Base-by-base conservation (phyloP, 1,139 yeast genomes). In the Blastobotrys ciferrii region DNA sequence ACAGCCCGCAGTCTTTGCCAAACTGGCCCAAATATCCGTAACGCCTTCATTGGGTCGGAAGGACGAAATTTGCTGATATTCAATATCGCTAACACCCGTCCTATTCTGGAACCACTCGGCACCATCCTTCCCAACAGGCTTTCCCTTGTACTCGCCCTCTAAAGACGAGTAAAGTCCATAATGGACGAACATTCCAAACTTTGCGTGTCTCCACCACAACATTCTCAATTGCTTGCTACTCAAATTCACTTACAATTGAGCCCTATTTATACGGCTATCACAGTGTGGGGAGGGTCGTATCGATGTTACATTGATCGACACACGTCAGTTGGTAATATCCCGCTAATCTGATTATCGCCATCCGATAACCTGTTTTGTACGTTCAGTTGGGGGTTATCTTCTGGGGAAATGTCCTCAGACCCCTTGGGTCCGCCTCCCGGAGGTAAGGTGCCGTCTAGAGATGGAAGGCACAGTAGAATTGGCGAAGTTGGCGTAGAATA, bases 181-280 rank as follows among this genome's bases (percentile, higher is more conserved):
- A 39, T 53, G 56, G 28, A 53, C 47, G 23, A 53, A 53, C 56
- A 53, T 50, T 7, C 56, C 56, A 32, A 53, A 50, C 18, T 50
- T 45, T 19, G 53, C 49, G 32, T 48, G 48, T 15, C 35, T 30
- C 55, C 55, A 53, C 56, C 56, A 53, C 18, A 39, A 42, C 54
- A 52, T 50, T 2, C 12, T 31, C 13, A 15, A 12, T 33, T 13
- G 9, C 19, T 15, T 15, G 17, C 19, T 4, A 3, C 19, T n/a
- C 28, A 23, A 6, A 9, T 6, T 5, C 28, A 23, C 28, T 9
- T 23, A 6, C 9, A 23, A 9, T 9, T 23, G 9, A 5, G 28
- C 28, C 9, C 28, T 23, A 23, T 23, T 23, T 23, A 23, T 23
- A 9, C 9, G 9, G 5, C 28, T 23, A 6, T 23, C 28, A 6